Base-by-base conservation (phyloP, 352 stramenopile species). In the Pythium oligandrum region DNA sequence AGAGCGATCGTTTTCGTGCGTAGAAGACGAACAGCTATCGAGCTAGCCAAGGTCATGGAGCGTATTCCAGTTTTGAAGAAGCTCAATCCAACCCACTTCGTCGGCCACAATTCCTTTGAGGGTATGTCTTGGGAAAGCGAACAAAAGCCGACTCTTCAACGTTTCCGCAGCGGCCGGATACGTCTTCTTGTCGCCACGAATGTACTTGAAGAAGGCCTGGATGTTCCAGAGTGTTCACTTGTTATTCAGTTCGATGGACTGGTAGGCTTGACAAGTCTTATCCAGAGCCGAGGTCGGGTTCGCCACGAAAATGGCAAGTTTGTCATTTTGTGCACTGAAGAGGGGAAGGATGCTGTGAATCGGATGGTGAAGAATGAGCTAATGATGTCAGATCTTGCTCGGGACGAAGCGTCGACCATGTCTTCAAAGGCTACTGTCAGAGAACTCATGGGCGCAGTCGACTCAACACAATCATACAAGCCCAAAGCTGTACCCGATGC, bases 71-170 rank as follows among this genome's bases (percentile, higher is more conserved):
- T 71, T 26, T 48, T 93, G 11, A 58, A 66, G 5, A 59, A 66
- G 30, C 53, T 93, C 1, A 93, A 88, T 44, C 82, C 82, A 7
- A 90, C 82, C 8, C 66, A 64, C 8, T 90, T 93, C 61, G 75
- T 93, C 31, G 82, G 82, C 3, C 82, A 93, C 51, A 89, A 88
- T 44, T 87, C 75, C 1, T 93, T 78, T 48, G 78, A 90, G 60
- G 79, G 82, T 7, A 93, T 93, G 82, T 79, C 63, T 2, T 90
- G 79, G 78, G 78, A 93, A 56, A 65, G 87, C 9, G 79, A 93
- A 59, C 82, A 93, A 34, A 74, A 79, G 17, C 79, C 78, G 2
- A 90, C 76, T 17, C 67, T 92, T 4, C 68, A 88, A 10, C 63
- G 66, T 3, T 92, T 92, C 61, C 71, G 79, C 3, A 72, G 83